Evolutionary conservation across 371 early-diverging fungal genomes (phyloP), one percentile per base, ranked within the genome.

Genomic region (Dichotomocladium elegans): DNA sequence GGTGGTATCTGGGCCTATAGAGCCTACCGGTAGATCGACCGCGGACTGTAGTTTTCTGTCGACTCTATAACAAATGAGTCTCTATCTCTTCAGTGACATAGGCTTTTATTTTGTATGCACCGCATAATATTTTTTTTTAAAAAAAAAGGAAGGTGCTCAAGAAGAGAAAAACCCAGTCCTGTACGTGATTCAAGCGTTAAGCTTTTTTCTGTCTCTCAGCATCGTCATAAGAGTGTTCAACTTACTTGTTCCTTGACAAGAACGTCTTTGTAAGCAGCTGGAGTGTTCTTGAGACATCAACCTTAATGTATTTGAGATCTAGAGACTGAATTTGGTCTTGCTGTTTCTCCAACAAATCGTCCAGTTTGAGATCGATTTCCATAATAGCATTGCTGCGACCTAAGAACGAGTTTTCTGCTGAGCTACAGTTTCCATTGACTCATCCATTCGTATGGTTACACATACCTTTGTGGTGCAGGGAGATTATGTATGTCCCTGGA

Each of bases 261-360:
- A 77, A 77, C 2, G 70, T 68, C 41, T 70, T 73, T 25, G 69
- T 74, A 17, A 77, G 49, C 14, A 77, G 50, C 19, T 69, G 61
- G 12, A 77, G 31, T 4, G 66, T 66, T 34, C 68, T 77, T 52
- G 22, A 49, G 24, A 74, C 64, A 52, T 85, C 86, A 40, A 96
- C 74, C 61, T 92, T 91, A n/a, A 96, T 91, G 54, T 94, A 96
- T 68, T 95, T 95, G 6, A 95, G 81, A 66, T 95, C 96, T 31
- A 96, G 66, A 25, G 83, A 61, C 30, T 85, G 76, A 2, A 91
- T 82, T 29, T 93, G 89, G 51, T 91, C 87, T 66, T 93, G 93
- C 82, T 96, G 94, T 85, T 93, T 93, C 68, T 94, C 95, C 44
- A 96, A 73, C 53, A 96, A 65, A 68, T 96, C 96, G 61, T 96